Base-by-base conservation (phyloP, 371 early-diverging fungal species). In the Apophysomyces ossiformis region DNA sequence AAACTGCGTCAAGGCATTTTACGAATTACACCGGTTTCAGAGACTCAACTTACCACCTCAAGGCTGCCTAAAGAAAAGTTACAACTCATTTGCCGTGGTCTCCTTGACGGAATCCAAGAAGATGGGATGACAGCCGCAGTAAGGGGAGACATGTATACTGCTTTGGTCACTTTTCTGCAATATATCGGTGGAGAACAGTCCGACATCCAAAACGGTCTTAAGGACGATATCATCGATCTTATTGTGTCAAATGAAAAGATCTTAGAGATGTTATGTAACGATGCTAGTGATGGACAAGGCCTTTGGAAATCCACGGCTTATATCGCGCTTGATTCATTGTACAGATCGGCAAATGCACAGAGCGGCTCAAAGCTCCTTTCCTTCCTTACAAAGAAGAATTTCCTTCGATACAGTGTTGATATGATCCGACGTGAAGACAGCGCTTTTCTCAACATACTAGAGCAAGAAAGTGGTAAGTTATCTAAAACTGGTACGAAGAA, bases 261-360 rank as follows among this genome's bases (percentile, higher is more conserved):
- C 39, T 75, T 95, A 12, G 90, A 90, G 60, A 75, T 78, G 0
- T 69, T 94, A 4, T 89, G 93, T 68, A 76, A 82, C 0, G 98
- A 98, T 76, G 97, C 97, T 0, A 85, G 87, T 0, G 90, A 92
- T 67, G 93, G 91, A 7, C 81, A 85, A 36, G 89, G 85, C 47
- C 88, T 93, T 7, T 93, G 95, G 91, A 91, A 93, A 67, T 91
- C 94, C 4, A 90, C 94, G 0, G 93, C 98, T 0, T 93, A 91
- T 57, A 84, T 90, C 5, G 78, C 91, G 0, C 72, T 98, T 45
- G 90, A 93, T 63, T 85, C 87, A 0, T 78, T 96, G 7, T 83
- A 87, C n/a, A 72, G 76, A 21, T 73, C 88, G 61, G 82, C 85
- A 12, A 73, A 72, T 57, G 76, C 64, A 21, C 87, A 84, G 57